These are phyloP conservation scores for Buxus sempervirens DNA, from an alignment of 164 flowering plant species.

Conservation along the genomic window DNA sequence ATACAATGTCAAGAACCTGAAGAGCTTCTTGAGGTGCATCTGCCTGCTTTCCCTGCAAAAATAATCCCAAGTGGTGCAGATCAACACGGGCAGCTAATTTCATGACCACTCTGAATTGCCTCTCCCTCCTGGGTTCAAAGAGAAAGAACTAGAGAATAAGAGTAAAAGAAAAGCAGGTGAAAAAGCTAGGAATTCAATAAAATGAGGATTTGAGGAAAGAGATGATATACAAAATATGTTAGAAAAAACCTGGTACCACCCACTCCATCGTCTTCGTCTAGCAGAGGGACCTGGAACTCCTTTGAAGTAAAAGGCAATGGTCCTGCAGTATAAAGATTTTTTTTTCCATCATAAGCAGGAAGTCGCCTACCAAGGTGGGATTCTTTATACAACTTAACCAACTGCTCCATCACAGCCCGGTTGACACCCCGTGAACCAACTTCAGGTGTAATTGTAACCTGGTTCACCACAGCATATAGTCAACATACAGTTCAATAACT, in stretches of 20 bases:
- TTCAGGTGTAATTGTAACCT: conserved; percentile 63
- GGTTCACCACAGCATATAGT: background rate
- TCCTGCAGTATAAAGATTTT: conserved; percentile 49
- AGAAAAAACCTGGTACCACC: conserved; percentile 13
- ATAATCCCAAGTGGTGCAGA: conserved; percentile 37
- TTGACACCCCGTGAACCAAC: conserved; percentile 35
- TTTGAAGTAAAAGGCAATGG: conserved; percentile 41
- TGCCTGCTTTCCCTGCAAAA: conserved; percentile 25
- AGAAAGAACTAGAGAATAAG: background rate
- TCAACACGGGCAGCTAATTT: conserved; percentile 45
- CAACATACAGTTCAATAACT: background rate
- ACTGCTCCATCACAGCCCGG: conserved; percentile 30
- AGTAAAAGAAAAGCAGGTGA: background rate
- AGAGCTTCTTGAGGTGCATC: conserved; percentile 58
- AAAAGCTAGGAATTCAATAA: background rate
- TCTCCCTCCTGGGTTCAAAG: conserved; percentile 29
- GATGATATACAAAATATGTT: background rate
- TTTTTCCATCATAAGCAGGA: conserved; percentile 62
- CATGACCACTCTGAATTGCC: conserved; percentile 45
- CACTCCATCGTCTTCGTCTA: conserved; percentile 13
- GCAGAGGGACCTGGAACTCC: conserved; percentile 39
- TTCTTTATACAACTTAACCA: conserved; percentile 16
- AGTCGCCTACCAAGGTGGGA: conserved; percentile 30
- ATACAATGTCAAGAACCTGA: conserved; percentile 53
- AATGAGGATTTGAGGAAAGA: background rate